These are phyloP conservation scores for Flueggea neowawraea DNA, from an alignment of 441 rosid genomes.

Conservation along the genomic window DNA sequence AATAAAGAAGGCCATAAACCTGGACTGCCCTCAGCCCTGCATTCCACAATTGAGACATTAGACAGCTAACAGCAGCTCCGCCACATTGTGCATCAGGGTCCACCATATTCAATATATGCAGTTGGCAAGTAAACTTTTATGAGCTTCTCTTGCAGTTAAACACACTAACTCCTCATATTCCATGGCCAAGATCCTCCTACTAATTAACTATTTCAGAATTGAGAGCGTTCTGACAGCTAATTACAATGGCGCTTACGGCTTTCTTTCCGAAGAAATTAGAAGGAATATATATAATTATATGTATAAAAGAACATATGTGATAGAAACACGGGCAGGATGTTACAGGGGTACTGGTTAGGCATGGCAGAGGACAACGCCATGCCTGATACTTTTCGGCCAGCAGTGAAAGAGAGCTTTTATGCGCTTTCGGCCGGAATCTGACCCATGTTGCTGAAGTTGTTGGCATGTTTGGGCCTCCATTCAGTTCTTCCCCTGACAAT, in stretches of 20 bases:
- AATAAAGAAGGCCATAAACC: slow-evolving; percentile 1
- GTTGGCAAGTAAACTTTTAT: neutral
- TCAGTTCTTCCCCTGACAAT: slow-evolving; percentile 85
- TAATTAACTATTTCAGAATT: neutral
- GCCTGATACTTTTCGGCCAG: slow-evolving; percentile 14
- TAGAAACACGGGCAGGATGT: slow-evolving; percentile 12
- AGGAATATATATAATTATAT: slow-evolving; percentile 17
- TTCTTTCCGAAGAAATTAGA: slow-evolving; percentile 8
- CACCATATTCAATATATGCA: neutral
- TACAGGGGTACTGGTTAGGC: no score
- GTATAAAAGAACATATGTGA: slow-evolving; percentile 15
- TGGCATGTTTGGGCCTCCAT: slow-evolving; percentile 77
- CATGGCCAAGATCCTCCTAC: neutral
- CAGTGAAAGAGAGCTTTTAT: slow-evolving; percentile 11
- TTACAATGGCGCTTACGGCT: slow-evolving; percentile 30
- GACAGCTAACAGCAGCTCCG: neutral
- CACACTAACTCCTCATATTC: neutral
- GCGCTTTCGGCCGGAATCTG: slow-evolving; percentile 38
- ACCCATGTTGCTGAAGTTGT: slow-evolving; percentile 32
- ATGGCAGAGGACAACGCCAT: slow-evolving; percentile 6
- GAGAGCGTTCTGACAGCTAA: slow-evolving; percentile 24
- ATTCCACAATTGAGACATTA: neutral
- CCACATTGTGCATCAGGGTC: neutral
- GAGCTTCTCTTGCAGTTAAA: no score
- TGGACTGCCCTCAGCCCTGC: no score